A percentile compares a stretch with the other conserved stretches of the same genome.
Evolutionary conservation across 73 alveolate genomes (phyloP).

Genomic region (Strombidium stylifer): DNA sequence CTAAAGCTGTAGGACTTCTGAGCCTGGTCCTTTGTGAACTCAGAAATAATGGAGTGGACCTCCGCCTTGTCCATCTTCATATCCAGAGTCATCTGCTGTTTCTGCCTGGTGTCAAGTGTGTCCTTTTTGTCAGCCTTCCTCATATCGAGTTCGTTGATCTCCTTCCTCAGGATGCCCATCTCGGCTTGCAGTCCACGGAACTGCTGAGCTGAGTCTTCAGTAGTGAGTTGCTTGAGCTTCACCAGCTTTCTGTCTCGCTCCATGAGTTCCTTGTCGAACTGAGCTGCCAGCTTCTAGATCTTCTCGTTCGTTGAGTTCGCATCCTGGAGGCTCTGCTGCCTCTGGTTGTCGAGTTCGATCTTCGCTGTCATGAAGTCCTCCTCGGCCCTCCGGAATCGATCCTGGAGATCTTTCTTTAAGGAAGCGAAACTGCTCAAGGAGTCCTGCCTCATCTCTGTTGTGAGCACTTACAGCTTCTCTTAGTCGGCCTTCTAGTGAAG

Average conservation of each 20-base stretch:
- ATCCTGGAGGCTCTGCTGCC: constrained; percentile 28
- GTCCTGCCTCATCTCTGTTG: constrained; percentile 6
- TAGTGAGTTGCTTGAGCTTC: too few species aligned
- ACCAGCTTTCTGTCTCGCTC: constrained; percentile 34
- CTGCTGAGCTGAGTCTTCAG: too few species aligned
- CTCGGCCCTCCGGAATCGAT: background rate
- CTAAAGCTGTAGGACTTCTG: constrained; percentile 6
- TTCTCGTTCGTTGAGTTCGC: constrained; percentile 23
- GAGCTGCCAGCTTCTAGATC: constrained; percentile 11
- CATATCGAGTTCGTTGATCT: constrained; percentile 16
- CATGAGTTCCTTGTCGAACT: constrained; percentile 32
- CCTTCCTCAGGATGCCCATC: constrained; percentile 7
- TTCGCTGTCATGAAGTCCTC: constrained; percentile 18
- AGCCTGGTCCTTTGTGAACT: constrained; percentile 4
- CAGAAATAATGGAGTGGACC: constrained; percentile 1
- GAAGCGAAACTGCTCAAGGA: background rate
- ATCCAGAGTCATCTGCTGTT: background rate
- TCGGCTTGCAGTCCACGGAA: constrained; percentile 9
- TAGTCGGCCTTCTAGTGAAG: constrained; percentile 2
- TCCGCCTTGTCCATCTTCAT: constrained; percentile 9
- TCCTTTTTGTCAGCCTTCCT: constrained; percentile 34
- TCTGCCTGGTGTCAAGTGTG: constrained; percentile 4
- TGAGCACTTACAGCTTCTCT: constrained; percentile 13
- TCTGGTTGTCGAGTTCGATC: constrained; percentile 1
- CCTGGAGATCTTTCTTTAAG: constrained; percentile 1